Evolutionary conservation across 169 alveolate genomes (phyloP).

Genomic region (Prorocentrum cordatum): DNA sequence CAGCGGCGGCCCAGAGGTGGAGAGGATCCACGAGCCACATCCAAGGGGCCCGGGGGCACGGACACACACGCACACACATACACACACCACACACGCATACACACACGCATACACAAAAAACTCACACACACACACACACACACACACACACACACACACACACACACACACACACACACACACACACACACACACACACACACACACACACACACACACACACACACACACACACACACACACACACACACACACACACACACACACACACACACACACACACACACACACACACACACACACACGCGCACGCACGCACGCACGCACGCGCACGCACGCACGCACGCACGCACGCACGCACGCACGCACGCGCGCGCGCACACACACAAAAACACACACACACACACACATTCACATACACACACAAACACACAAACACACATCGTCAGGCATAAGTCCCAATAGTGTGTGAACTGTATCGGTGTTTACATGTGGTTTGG

Average conservation of each 20-base stretch:
- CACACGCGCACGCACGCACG: background rate
- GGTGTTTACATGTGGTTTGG: too few species aligned
- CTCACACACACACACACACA: too few species aligned
- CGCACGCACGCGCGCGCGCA: background rate
- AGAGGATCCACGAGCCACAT: conserved; percentile 78
- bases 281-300: background rate
- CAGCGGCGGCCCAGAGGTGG: too few species aligned
- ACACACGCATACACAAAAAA: too few species aligned
- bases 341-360: background rate
- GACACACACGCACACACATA: too few species aligned
- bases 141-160: too few species aligned
- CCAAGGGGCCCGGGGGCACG: too few species aligned
- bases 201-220: too few species aligned
- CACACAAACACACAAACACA: background rate
- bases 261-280: background rate
- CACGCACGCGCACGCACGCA: background rate
- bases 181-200: too few species aligned
- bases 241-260: background rate
- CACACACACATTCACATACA: background rate
- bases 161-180: too few species aligned
- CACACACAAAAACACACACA: background rate
- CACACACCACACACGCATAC: too few species aligned
- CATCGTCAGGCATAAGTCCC: background rate
- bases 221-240: background rate
- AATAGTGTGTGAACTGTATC: too few species aligned